Conservation (phyloP, 169 alveolate genomes). For the Toxoplasma gondii region DNA sequence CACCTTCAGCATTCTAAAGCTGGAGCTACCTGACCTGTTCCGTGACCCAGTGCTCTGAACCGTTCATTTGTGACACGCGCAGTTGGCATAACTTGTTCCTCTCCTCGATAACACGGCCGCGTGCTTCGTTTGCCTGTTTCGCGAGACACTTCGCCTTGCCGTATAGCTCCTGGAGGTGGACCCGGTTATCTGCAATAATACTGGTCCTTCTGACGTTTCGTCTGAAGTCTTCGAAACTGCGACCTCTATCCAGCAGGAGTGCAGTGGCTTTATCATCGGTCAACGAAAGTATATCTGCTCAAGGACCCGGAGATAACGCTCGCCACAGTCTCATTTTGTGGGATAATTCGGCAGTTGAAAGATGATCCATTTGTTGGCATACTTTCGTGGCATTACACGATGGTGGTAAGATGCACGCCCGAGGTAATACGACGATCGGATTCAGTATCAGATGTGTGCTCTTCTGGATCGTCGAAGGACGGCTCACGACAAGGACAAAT, state of each 20-base stretch:
- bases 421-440: too few species aligned
- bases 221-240: constrained; percentile 86
- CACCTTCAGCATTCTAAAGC: too few species aligned
- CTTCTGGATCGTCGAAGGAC: too few species aligned
- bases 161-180: constrained; percentile 76
- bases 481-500: too few species aligned
- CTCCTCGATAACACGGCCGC: constrained; percentile 72
- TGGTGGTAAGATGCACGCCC: too few species aligned
- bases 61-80: constrained; percentile 20
- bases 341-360: too few species aligned
- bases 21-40: background rate
- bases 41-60: background rate
- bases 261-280: constrained; percentile 66
- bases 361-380: too few species aligned
- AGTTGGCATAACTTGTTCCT: background rate
- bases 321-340: background rate
- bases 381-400: too few species aligned
- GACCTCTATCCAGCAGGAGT: constrained; percentile 80
- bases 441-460: too few species aligned
- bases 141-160: constrained; percentile 79
- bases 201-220: constrained; percentile 82
- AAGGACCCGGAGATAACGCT: background rate
- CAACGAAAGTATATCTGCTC: constrained; percentile 24
- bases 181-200: constrained; percentile 80
- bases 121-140: constrained; percentile 76